These are phyloP conservation scores for Oemleria cerasiformis DNA, from an alignment of 306 rosid species.

Conservation along the genomic window DNA sequence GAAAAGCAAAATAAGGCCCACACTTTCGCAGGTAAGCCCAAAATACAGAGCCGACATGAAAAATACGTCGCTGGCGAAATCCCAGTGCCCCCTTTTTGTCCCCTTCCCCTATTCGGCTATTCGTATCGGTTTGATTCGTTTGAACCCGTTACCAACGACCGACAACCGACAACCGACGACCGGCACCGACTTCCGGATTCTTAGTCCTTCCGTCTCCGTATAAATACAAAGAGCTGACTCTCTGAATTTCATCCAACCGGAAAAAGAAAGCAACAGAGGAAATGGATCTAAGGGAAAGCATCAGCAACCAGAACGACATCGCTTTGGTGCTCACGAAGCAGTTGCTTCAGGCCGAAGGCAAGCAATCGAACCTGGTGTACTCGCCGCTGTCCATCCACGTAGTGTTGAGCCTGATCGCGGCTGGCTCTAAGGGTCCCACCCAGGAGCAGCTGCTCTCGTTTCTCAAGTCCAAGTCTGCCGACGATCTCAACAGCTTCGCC, in stretches of 20 bases:
- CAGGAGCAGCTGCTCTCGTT: constrained; percentile 66
- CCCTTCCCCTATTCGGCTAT: too few relatives aligned
- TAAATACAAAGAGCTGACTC: too few relatives aligned
- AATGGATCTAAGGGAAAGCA: constrained; percentile 62
- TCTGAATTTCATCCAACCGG: background rate
- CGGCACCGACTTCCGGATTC: background rate
- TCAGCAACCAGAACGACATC: constrained; percentile 50
- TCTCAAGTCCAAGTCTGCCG: constrained; percentile 60
- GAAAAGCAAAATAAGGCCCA: too few relatives aligned
- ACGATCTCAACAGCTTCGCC: constrained; percentile 55
- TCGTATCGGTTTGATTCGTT: background rate
- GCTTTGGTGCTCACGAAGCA: constrained; percentile 45
- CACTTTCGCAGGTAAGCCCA: background rate
- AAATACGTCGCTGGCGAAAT: background rate
- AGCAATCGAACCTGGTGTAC: constrained; percentile 48
- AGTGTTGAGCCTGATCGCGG: constrained; percentile 60
- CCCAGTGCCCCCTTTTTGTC: background rate
- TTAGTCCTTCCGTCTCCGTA: background rate
- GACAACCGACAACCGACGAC: background rate
- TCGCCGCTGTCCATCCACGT: constrained; percentile 77
- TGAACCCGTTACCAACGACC: background rate
- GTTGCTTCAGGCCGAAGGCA: constrained; percentile 36
- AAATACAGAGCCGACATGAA: background rate
- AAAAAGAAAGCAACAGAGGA: background rate
- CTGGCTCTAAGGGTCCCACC: constrained; percentile 70